Evolutionary conservation across 1,284 basidiomycete genomes (phyloP), one percentile per base, ranked within the genome.

Genomic region (Cerioporus squamosus): DNA sequence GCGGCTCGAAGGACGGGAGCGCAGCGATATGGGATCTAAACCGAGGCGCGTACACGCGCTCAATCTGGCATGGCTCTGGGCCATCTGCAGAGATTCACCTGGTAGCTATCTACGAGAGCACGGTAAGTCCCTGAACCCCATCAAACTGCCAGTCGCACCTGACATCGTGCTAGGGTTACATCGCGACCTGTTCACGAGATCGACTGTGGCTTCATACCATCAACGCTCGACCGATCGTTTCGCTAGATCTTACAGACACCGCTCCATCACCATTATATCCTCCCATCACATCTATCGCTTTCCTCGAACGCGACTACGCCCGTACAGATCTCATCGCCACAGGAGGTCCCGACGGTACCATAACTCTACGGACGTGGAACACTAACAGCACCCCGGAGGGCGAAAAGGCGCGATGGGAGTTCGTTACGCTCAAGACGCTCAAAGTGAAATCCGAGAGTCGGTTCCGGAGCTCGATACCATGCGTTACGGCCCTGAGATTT

Each of bases 1-100:
- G 91, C 60, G 94, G 94, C 6, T 91, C 92, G 6, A 82, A 84
- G 60, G 94, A 97, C 66, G 90, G 93, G 1, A 92, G 87, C 58
- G 94, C 90, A 0, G 89, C 90, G 15, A 66, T 97, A 7, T 98
- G 96, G 96, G 96, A 98, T 71, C 80, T 94, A 54, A 97, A 98
- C 68, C 81, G 88, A 40, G 86, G 90, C 15, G 76, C 85, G 1
- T 95, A 95, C 64, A 84, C 90, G 14, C 77, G 88, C 53, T 90
- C 90, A 0, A 87, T 94, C 36, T 85, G 85, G 81, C 89, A 94
- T 55, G 82, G 80, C 10, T 65, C 72, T 1, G 72, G 74, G 5
- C 76, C 79, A 39, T 59, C 72, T 2, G 70, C 77, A 20, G 79
- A 84, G 0, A 86, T 97, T 3, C 81, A 85, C 61, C 79, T 90